Percentiles rank a stretch among this genome's conserved stretches.
phyloP scores from a whole-genome alignment of 352 stramenopile species.

The Pythium dissimile region DNA sequence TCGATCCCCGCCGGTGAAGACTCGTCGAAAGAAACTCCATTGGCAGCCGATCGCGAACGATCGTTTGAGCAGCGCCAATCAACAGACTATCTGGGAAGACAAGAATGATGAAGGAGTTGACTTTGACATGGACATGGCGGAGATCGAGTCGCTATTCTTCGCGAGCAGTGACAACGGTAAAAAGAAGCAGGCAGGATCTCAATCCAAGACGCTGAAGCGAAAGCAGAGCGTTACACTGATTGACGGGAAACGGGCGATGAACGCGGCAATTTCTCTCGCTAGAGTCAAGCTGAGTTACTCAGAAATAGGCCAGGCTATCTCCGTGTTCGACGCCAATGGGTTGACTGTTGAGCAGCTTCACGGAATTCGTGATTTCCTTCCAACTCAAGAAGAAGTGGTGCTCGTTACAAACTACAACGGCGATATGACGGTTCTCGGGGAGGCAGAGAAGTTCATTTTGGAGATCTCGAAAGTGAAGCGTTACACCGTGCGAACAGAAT shows the following conservation, averaged over 20 bases:
- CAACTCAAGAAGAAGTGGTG: conserved; percentile 89
- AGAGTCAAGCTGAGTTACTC: conserved; percentile 92
- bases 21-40: conserved; percentile 84
- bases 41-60: conserved; percentile 87
- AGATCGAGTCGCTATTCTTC: conserved; percentile 86
- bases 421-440: conserved; percentile 55
- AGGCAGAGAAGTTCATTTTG: conserved; percentile 88
- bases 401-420: conserved; percentile 80
- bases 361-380: conserved; percentile 93
- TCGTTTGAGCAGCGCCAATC: conserved; percentile 62
- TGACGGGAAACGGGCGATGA: conserved; percentile 96
- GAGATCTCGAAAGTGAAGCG: conserved; percentile 82
- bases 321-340: conserved; percentile 57
- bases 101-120: conserved; percentile 61
- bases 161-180: conserved; percentile 57
- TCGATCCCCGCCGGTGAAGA: conserved; percentile 10
- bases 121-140: conserved; percentile 87
- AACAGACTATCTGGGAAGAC: conserved; percentile 82
- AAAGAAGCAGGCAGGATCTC: conserved; percentile 28
- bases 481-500: conserved; percentile 63
- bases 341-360: conserved; percentile 76
- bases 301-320: conserved; percentile 77
- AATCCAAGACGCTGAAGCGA: conserved; percentile 48
- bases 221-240: conserved; percentile 90
- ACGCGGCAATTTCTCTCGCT: conserved; percentile 95